These are phyloP conservation scores for Albophoma yamanashiensis DNA, from an alignment of 2,329 filamentous ascomycete species.

Conservation along the genomic window DNA sequence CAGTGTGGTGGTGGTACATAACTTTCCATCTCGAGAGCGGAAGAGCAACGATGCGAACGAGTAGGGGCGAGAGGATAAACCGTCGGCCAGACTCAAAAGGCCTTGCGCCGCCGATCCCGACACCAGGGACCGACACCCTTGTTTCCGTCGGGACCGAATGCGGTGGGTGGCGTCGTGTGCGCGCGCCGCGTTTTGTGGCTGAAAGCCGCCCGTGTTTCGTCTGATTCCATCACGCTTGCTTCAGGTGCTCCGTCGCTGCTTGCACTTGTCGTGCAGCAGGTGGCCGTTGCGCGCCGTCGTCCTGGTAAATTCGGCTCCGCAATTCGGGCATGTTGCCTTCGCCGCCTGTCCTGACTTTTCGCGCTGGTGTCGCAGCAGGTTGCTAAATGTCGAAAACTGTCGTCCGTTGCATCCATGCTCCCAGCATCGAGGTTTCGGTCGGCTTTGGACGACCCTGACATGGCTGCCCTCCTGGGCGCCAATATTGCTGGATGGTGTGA, in stretches of 20 bases:
- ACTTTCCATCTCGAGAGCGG: background rate
- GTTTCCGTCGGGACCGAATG: background rate
- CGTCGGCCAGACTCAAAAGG: background rate
- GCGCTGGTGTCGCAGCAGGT: conserved; percentile 80
- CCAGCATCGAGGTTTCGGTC: conserved; percentile 94
- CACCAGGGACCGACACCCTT: background rate
- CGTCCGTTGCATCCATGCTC: conserved; percentile 94
- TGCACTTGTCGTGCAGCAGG: conserved; percentile 80
- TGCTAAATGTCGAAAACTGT: conserved; percentile 94
- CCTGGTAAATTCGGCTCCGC: conserved; percentile 85
- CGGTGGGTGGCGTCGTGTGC: background rate
- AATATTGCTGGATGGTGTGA: conserved; percentile 23
- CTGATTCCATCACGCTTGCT: background rate
- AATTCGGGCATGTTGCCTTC: conserved; percentile 83
- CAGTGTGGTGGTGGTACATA: background rate
- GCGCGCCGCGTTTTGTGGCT: background rate
- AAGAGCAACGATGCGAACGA: too few species aligned
- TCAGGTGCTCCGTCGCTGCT: conserved; percentile 38
- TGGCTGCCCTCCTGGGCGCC: conserved; percentile 30
- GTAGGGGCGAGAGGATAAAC: background rate
- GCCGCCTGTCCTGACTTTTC: conserved; percentile 88
- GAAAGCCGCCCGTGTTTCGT: background rate
- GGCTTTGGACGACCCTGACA: conserved; percentile 61
- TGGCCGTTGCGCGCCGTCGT: conserved; percentile 86
- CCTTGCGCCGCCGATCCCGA: background rate